Percentiles rank a stretch among this genome's conserved stretches.
These are phyloP conservation scores for Populus simonii DNA, from an alignment of 345 rosid genomes.

Conservation along the genomic window DNA sequence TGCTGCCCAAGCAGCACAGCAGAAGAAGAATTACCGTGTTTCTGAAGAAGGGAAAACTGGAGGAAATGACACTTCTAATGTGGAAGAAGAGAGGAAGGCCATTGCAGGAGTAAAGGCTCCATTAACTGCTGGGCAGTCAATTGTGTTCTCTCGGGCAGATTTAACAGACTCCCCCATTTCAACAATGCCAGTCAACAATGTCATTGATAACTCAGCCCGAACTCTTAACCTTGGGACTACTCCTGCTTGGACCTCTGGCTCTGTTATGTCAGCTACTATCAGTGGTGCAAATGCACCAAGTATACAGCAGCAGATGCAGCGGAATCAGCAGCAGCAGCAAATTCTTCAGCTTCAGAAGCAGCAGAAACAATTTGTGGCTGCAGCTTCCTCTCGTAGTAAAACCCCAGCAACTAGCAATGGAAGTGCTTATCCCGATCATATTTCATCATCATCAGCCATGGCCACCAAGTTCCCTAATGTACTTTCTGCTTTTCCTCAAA, in stretches of 20 bases:
- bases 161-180: slow-evolving; percentile 54
- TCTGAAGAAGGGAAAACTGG: slow-evolving; percentile 68
- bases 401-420: slow-evolving; percentile 55
- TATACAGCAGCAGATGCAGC: slow-evolving; percentile 48
- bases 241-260: slow-evolving; percentile 43
- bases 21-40: slow-evolving; percentile 62
- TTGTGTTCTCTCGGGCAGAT: slow-evolving; percentile 77
- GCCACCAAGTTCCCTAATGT: slow-evolving; percentile 61
- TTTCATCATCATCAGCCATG: slow-evolving; percentile 42
- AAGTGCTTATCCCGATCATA: slow-evolving; percentile 62
- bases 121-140: slow-evolving; percentile 55
- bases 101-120: slow-evolving; percentile 40
- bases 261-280: slow-evolving; percentile 40
- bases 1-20: slow-evolving; percentile 68
- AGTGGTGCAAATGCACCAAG: slow-evolving; percentile 31
- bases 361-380: slow-evolving; percentile 53
- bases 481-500: slow-evolving; percentile 60
- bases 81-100: slow-evolving; percentile 65
- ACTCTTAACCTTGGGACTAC: slow-evolving; percentile 55
- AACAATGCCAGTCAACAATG: slow-evolving; percentile 50
- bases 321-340: slow-evolving; percentile 40
- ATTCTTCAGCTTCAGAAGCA: slow-evolving; percentile 72
- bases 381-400: slow-evolving; percentile 66
- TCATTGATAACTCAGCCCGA: slow-evolving; percentile 72
- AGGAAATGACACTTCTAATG: slow-evolving; percentile 39